Base-by-base conservation (phyloP, 169 alveolate species). In the Babesia caballi region DNA sequence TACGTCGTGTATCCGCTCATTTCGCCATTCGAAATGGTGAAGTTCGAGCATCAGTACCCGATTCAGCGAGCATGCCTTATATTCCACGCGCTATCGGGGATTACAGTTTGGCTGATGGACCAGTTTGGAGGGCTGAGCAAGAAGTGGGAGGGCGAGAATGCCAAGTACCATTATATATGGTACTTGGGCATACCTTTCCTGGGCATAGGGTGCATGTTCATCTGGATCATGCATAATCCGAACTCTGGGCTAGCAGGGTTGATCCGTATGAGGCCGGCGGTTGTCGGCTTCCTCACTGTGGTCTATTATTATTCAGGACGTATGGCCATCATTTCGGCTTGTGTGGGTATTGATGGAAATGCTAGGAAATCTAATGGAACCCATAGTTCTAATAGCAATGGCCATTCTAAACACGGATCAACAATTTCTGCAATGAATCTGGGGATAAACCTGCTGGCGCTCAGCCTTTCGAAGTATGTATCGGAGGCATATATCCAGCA, bases 1-100 rank as follows among this genome's bases (percentile, higher is more conserved):
- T 63, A 63, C 30, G 73, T 63, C 46, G 32, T 63, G 17, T 63
- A 63, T 41, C 73, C 73, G 7, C 73, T 42, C 12, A 63, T 63
- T 6, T 63, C 73, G 30, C 73, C 73, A 14, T 63, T 63, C 49
- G 73, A 63, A 35, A 63, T 63, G 73, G 73, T 63, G 21, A 27
- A 30, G 21, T 44, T 28, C 27, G 52, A 44, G 27, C 33, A 63
- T 35, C 49, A 41, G 52, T 47, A 63, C 50, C 73, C 73, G 2
- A 63, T 63, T 17, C 73, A 63, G 21, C 23, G 49, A 4, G 32
- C 40, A 15, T 63, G 73, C 35, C 53, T 52, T 6, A 25, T 63
- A 3, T 3, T 30, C 21, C 73, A 63, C 19, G 73, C 73, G 2
- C 35, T 42, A 14, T 17, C 60, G 3, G 73, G 73, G 4, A n/a